Evolutionary conservation across 805 yeast species (phyloP).

Genomic region (Debaryomyces prosopidis): DNA sequence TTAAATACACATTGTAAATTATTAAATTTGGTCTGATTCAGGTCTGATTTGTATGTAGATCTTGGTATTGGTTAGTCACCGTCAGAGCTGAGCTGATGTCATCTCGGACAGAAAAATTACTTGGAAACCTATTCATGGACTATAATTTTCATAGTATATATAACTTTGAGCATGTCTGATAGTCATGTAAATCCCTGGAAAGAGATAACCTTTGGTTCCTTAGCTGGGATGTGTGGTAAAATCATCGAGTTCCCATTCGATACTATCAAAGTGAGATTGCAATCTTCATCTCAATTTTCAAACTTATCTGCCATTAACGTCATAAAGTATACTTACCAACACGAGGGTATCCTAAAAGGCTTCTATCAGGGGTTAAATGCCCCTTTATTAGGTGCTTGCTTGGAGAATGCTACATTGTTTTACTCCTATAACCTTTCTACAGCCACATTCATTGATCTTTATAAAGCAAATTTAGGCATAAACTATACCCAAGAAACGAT

Average conservation of each 20-base stretch:
- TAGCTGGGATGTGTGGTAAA: slow-evolving; percentile 83
- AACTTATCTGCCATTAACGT: slow-evolving; percentile 66
- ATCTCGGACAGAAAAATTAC: too few relatives aligned
- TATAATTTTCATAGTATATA: too few relatives aligned
- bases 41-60: not conserved
- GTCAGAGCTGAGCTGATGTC: too few relatives aligned
- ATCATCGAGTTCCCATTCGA: slow-evolving; percentile 90
- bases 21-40: not conserved
- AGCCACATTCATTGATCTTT: slow-evolving; percentile 38
- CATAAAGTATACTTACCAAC: slow-evolving; percentile 55
- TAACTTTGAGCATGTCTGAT: not conserved
- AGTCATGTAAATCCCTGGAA: slow-evolving; percentile 20
- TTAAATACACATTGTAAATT: slow-evolving; percentile 6
- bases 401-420: slow-evolving; percentile 82
- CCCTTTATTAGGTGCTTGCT: slow-evolving; percentile 87
- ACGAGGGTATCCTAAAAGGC: slow-evolving; percentile 72
- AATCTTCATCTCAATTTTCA: slow-evolving; percentile 50
- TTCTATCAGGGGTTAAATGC: slow-evolving; percentile 79
- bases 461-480: slow-evolving; percentile 8
- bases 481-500: slow-evolving; percentile 25
- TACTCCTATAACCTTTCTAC: slow-evolving; percentile 52
- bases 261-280: slow-evolving; percentile 85
- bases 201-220: slow-evolving; percentile 51
- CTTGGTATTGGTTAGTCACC: too few relatives aligned
- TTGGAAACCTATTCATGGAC: too few relatives aligned